Percentiles rank a stretch among this genome's conserved stretches.
Evolutionary conservation across 768 basidiomycete genomes (phyloP).

Genomic region (Russula brevipes): DNA sequence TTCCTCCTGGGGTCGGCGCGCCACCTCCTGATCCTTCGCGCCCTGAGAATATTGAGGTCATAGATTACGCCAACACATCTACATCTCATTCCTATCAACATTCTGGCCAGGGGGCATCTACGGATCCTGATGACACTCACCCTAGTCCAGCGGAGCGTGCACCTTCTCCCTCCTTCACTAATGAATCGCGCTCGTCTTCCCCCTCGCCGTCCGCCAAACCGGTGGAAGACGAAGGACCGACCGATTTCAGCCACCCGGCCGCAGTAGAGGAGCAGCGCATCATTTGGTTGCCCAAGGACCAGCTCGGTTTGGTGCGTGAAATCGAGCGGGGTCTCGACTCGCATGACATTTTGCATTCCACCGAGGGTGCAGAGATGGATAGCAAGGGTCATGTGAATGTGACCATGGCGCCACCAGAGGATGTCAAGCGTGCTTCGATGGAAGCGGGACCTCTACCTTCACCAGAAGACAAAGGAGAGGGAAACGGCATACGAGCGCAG

Average conservation of each 20-base stretch:
- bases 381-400: constrained; percentile 57
- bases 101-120: not conserved
- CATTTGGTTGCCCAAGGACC: constrained; percentile 85
- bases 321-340: constrained; percentile 54
- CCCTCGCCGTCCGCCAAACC: constrained; percentile 26
- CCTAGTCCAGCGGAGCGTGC: not conserved
- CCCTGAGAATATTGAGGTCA: not conserved
- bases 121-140: not conserved
- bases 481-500: not conserved
- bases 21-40: not conserved
- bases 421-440: not conserved
- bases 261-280: constrained; percentile 63
- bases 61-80: not conserved
- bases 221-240: constrained; percentile 30
- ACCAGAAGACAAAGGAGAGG: not conserved
- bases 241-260: constrained; percentile 85
- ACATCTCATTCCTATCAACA: not conserved
- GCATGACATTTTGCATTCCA: constrained; percentile 47
- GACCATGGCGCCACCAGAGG: constrained; percentile 40
- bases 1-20: not conserved
- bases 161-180: constrained; percentile 7
- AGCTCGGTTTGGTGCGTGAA: constrained; percentile 53
- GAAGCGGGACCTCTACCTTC: not conserved
- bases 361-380: constrained; percentile 52
- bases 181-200: constrained; percentile 14